phyloP scores from a whole-genome alignment of 768 basidiomycete species.

The Rhizopogon vulgaris region DNA sequence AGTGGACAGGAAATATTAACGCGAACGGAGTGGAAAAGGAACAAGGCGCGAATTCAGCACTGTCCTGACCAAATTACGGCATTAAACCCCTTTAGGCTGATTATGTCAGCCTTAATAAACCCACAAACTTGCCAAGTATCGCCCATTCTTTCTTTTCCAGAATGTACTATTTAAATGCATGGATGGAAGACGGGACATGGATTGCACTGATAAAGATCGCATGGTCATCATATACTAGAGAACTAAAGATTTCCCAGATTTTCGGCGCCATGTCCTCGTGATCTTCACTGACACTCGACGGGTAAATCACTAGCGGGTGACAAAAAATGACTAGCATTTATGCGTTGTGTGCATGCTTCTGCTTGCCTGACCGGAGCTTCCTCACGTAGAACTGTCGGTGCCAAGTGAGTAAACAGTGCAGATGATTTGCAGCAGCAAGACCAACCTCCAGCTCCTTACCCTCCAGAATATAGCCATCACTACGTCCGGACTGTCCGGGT shows the following conservation, averaged over 20 bases:
- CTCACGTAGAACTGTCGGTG: constrained; percentile 79
- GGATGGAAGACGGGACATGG: constrained; percentile 5
- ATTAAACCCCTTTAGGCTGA: constrained; percentile 2
- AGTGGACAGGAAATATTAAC: constrained; percentile 18
- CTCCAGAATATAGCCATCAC: constrained; percentile 96
- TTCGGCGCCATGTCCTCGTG: constrained; percentile 3
- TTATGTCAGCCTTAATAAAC: constrained; percentile 4
- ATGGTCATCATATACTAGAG: constrained; percentile 9
- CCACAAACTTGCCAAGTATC: no score
- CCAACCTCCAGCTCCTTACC: constrained; percentile 96
- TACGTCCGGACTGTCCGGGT: constrained; percentile 94
- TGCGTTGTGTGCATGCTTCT: constrained; percentile 76
- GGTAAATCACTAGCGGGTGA: not conserved
- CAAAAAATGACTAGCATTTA: constrained; percentile 11
- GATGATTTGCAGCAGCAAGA: not conserved
- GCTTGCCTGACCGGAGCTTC: constrained; percentile 90
- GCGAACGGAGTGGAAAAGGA: constrained; percentile 25
- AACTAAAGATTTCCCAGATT: constrained; percentile 6
- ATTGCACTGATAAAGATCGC: constrained; percentile 6
- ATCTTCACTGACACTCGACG: constrained; percentile 1
- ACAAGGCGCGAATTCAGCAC: constrained; percentile 10
- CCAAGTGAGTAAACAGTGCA: constrained; percentile 15
- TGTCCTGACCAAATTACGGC: constrained; percentile 27
- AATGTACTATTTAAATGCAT: not conserved
- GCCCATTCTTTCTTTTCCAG: not conserved